These are phyloP conservation scores for Henckelia pumila DNA, from an alignment of 257 asterid genomes.

Conservation along the genomic window DNA sequence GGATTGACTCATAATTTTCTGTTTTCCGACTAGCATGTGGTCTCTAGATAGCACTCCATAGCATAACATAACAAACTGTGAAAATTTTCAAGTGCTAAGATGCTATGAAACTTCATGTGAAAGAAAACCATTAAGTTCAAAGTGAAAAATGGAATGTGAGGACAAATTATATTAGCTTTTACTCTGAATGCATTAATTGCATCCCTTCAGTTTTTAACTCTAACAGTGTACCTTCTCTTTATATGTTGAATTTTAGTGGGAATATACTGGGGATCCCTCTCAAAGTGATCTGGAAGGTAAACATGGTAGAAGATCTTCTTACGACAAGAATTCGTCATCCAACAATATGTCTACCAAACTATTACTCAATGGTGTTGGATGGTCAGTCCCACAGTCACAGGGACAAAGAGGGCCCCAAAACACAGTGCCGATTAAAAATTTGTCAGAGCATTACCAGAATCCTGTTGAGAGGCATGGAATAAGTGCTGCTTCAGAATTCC, in stretches of 20 bases:
- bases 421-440: slow-evolving; percentile 34
- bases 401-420: slow-evolving; percentile 51
- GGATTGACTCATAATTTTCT: slow-evolving; percentile 8
- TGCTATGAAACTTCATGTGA: slow-evolving; percentile 9
- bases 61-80: slow-evolving; percentile 17
- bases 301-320: slow-evolving; percentile 43
- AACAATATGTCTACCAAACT: slow-evolving; percentile 57
- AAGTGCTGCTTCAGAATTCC: slow-evolving; percentile 47
- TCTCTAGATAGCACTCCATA: background rate
- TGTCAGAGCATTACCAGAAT: slow-evolving; percentile 43
- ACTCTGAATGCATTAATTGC: background rate
- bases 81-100: slow-evolving; percentile 16
- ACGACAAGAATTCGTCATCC: slow-evolving; percentile 49
- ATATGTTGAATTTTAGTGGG: slow-evolving; percentile 69
- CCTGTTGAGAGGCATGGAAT: slow-evolving; percentile 41
- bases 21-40: slow-evolving; percentile 19
- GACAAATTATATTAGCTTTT: slow-evolving; percentile 8
- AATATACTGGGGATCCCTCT: slow-evolving; percentile 58
- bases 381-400: slow-evolving; percentile 86
- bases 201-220: slow-evolving; percentile 18
- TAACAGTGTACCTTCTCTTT: slow-evolving; percentile 26
- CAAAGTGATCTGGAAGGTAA: slow-evolving; percentile 52
- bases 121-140: slow-evolving; percentile 11
- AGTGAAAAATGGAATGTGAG: background rate
- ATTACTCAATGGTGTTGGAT: slow-evolving; percentile 73